Base-by-base conservation (phyloP, 768 basidiomycete species). In the Exsudoporus frostii region DNA sequence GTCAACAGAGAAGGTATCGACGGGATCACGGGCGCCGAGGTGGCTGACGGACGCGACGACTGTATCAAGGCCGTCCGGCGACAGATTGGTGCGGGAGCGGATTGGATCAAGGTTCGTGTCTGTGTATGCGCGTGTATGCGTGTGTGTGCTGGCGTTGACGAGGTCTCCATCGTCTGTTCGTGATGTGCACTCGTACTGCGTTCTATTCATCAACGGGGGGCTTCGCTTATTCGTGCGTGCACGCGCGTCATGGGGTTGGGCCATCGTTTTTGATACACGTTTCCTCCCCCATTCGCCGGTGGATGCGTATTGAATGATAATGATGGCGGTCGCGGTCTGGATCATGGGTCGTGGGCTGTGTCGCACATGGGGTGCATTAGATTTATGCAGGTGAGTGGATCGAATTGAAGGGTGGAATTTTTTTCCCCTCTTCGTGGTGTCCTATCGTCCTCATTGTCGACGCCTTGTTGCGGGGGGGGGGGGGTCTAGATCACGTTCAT, bases 21-120 rank as follows among this genome's bases (percentile, higher is more conserved):
- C 56, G 79, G 80, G 1, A 71, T 82, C 36, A 77, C 73, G 5
- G 82, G 85, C 7, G 82, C 83, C 9, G 79, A 83, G 52, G 74
- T 76, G 4, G 83, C 77, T 1, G 83, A 86, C 56, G 85, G 84
- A 1, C 67, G 75, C 22, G 78, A 77, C 30, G 81, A 74, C 32
- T 83, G 84, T 58, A 63, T 78, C 37, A 75, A 74, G 53, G 83
- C 78, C 13, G 81, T 84, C 6, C 73, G 84, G 25, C 75, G 74
- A 53, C 85, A 86, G 57, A 76, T 86, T 50, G 84, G 84, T 29
- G 78, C 81, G 13, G 83, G 83, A 7, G 80, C 84, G 5, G 85
- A 86, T 66, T 84, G 80, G 80, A 82, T 87, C 57, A 85, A 86
- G 76, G 80, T 81, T 53, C 19, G 30, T 30, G 29, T 4, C 20